Conservation (phyloP, 2,329 filamentous ascomycete genomes). For the Lithohypha guttulata region DNA sequence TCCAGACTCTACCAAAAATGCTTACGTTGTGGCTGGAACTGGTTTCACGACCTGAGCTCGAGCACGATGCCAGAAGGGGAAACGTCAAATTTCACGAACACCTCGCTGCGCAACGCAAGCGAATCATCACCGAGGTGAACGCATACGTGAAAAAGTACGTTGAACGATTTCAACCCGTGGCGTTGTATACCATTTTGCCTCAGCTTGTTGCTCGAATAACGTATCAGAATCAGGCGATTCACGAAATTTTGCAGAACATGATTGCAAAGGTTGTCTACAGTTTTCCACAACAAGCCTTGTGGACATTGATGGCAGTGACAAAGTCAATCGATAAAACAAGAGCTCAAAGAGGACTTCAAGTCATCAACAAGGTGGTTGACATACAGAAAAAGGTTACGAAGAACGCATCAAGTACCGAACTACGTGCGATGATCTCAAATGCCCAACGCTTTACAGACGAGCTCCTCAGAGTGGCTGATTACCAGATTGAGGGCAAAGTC, state of each 20-base stretch:
- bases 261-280: conserved; percentile 74
- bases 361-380: conserved; percentile 33
- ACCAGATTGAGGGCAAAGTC: conserved; percentile 61
- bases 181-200: conserved; percentile 57
- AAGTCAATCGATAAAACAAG: conserved; percentile 68
- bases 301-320: conserved; percentile 79
- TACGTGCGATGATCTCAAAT: conserved; percentile 61
- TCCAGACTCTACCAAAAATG: conserved; percentile 83
- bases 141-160: conserved; percentile 71
- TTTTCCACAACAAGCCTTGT: conserved; percentile 86
- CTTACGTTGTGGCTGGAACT: conserved; percentile 92
- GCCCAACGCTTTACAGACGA: conserved; percentile 78
- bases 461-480: conserved; percentile 68
- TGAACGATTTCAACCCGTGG: conserved; percentile 35
- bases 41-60: conserved; percentile 61
- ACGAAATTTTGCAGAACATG: conserved; percentile 63
- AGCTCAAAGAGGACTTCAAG: conserved; percentile 39
- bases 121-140: conserved; percentile 60
- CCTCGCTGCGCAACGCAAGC: conserved; percentile 43
- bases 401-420: conserved; percentile 41
- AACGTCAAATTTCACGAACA: conserved; percentile 39
- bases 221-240: conserved; percentile 69
- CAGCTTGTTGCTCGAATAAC: conserved; percentile 95
- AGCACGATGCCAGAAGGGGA: conserved; percentile 40
- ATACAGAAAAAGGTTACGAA: conserved; percentile 35